Evolutionary conservation across 2,329 filamentous ascomycete species (phyloP).

Genomic region (Verticillium zaregamsianum): DNA sequence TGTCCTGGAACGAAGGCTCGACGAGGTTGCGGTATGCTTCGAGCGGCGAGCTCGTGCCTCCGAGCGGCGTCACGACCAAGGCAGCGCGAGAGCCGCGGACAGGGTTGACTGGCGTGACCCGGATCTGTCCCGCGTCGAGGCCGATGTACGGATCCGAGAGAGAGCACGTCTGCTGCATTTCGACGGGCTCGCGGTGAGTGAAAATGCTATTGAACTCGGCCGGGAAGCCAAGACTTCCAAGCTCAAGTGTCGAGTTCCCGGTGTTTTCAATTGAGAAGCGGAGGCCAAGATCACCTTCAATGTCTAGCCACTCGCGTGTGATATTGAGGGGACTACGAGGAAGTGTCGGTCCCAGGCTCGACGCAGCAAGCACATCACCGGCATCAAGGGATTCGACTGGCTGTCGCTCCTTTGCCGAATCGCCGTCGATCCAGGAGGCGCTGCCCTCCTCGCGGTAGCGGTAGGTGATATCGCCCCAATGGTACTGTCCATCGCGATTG

Average conservation of each 20-base stretch:
- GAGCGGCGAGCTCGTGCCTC: conserved; percentile 35
- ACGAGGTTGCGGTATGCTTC: conserved; percentile 52
- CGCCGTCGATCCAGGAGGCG: conserved; percentile 38
- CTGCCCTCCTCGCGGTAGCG: conserved; percentile 41
- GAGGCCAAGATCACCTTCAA: conserved; percentile 44
- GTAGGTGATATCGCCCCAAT: conserved; percentile 54
- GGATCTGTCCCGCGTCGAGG: conserved; percentile 52
- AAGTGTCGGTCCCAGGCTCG: conserved; percentile 37
- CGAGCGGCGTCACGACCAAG: conserved; percentile 50
- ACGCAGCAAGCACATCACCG: conserved; percentile 28
- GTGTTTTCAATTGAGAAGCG: conserved; percentile 47
- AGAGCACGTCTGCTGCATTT: conserved; percentile 47
- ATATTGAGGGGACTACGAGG: conserved; percentile 36
- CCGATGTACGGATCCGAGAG: conserved; percentile 56
- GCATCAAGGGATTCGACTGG: conserved; percentile 23
- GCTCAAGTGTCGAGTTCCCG: conserved; percentile 35
- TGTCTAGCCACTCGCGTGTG: conserved; percentile 46
- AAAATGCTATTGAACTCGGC: conserved; percentile 62
- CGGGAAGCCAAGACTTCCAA: conserved; percentile 55
- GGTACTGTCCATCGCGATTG: conserved; percentile 49
- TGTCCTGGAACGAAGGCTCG: conserved; percentile 35
- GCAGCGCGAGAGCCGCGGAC: conserved; percentile 42
- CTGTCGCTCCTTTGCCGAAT: conserved; percentile 38
- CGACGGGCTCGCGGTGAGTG: conserved; percentile 39
- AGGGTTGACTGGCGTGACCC: conserved; percentile 41